Percentiles rank a stretch among this genome's conserved stretches.
phyloP scores from a whole-genome alignment of 1,139 yeast genomes.

The Saccharomyces hybrid region DNA sequence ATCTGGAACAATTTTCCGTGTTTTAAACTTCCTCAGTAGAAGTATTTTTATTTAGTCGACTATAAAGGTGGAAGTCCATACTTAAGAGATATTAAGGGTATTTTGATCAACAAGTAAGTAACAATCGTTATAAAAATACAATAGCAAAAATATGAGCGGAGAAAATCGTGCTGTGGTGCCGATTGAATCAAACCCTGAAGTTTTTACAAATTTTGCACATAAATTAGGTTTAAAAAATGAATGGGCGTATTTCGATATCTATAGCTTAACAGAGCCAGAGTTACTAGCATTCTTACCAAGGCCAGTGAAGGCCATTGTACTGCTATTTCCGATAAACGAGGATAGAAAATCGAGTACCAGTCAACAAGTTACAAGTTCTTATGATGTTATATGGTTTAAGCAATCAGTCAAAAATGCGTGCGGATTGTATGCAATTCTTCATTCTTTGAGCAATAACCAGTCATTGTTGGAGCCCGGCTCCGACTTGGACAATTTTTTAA shows the following conservation, averaged over 20 bases:
- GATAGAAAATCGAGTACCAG: slow-evolving; percentile 23
- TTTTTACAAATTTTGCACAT: slow-evolving; percentile 65
- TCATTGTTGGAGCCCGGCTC: slow-evolving; percentile 25
- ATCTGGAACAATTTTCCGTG: background rate
- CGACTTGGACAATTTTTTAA: slow-evolving; percentile 28
- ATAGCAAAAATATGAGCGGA: background rate
- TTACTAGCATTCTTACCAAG: slow-evolving; percentile 71
- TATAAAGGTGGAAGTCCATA: background rate
- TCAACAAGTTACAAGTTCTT: slow-evolving; percentile 36
- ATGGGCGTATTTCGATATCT: slow-evolving; percentile 69
- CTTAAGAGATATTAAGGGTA: background rate
- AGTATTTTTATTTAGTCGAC: background rate
- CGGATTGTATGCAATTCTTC: slow-evolving; percentile 84
- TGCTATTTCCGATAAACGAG: slow-evolving; percentile 72
- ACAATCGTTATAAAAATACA: background rate
- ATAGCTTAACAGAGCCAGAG: slow-evolving; percentile 73
- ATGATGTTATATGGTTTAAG: slow-evolving; percentile 54
- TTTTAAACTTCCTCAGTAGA: background rate
- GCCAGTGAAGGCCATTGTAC: slow-evolving; percentile 65
- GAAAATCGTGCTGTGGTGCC: slow-evolving; percentile 52
- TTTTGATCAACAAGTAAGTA: background rate
- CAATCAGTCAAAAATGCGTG: slow-evolving; percentile 88
- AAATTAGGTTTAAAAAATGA: slow-evolving; percentile 58
- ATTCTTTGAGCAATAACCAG: slow-evolving; percentile 52
- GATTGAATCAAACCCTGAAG: slow-evolving; percentile 81